These are phyloP conservation scores for Calophaca sinica DNA, from an alignment of 306 rosid species.

Conservation along the genomic window DNA sequence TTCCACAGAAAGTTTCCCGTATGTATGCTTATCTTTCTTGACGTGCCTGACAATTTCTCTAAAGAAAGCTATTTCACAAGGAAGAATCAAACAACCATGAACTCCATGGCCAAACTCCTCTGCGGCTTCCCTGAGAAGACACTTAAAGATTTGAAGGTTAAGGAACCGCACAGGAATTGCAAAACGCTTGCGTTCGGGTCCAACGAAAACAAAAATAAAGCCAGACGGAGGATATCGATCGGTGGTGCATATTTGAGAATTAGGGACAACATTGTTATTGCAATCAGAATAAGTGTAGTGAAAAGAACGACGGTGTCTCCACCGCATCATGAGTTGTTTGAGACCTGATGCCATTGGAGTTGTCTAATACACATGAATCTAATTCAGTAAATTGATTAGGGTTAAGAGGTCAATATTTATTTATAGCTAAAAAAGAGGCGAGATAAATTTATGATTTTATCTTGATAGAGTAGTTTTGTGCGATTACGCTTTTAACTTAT, in stretches of 20 bases:
- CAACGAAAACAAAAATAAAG: conserved; percentile 47
- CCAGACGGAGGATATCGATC: conserved; percentile 32
- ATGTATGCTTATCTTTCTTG: conserved; percentile 30
- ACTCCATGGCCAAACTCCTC: conserved; percentile 52
- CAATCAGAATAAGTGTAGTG: background rate
- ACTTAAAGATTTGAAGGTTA: conserved; percentile 48
- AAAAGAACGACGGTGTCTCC: background rate
- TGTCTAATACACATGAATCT: background rate
- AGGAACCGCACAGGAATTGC: conserved; percentile 49
- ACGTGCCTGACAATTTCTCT: background rate
- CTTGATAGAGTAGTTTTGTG: no score
- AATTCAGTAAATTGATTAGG: no score
- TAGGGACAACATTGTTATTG: background rate
- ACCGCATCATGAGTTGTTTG: background rate
- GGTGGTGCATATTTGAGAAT: background rate
- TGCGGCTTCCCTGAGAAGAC: conserved; percentile 37
- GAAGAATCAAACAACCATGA: conserved; percentile 33
- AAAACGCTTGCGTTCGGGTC: conserved; percentile 43
- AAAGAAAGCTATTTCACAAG: conserved; percentile 37
- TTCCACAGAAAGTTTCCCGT: conserved; percentile 7
- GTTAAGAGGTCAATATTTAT: background rate
- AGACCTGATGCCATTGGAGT: background rate
- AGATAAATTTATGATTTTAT: no score
- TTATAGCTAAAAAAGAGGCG: background rate
- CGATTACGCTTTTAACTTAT: no score